These are phyloP conservation scores for Xanthoparmelia taractica DNA, from an alignment of 495 filamentous ascomycete genomes.

Conservation along the genomic window DNA sequence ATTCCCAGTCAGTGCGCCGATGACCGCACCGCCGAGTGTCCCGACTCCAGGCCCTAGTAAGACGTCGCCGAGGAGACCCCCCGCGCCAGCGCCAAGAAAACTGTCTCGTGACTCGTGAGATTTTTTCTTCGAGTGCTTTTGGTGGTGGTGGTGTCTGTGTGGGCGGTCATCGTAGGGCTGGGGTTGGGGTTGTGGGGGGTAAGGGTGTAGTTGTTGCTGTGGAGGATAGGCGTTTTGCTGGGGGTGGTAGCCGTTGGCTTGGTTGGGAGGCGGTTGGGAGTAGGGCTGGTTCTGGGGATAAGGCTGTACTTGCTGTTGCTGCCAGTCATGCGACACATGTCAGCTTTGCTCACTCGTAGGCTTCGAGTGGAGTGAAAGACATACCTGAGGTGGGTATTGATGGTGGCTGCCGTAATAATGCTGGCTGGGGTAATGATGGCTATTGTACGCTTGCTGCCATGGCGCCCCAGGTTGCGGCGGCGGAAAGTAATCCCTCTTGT, in stretches of 20 bases:
- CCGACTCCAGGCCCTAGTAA: conserved; percentile 25
- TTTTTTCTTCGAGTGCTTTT: conserved; percentile 1
- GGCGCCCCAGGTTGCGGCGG: conserved; percentile 12
- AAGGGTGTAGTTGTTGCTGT: conserved; percentile 5
- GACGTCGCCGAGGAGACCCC: conserved; percentile 23
- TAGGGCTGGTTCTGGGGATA: conserved; percentile 6
- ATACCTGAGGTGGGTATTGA: conserved; percentile 17
- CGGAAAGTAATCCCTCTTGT: conserved; percentile 8
- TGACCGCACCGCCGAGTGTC: conserved; percentile 22
- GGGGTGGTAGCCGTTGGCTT: conserved; percentile 10
- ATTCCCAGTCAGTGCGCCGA: conserved; percentile 25
- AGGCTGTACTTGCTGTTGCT: conserved; percentile 7
- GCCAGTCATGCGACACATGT: not conserved
- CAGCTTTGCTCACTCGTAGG: not conserved
- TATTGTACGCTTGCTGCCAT: conserved; percentile 21
- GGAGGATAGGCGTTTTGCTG: conserved; percentile 7
- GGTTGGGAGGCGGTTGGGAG: conserved; percentile 1
- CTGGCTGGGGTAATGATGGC: conserved; percentile 20
- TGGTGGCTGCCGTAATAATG: conserved; percentile 18
- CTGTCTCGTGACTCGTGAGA: conserved; percentile 14
- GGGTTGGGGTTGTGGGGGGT: conserved; percentile 5
- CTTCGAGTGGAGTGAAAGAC: not conserved
- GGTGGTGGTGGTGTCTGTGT: conserved; percentile 9
- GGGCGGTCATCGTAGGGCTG: not conserved
- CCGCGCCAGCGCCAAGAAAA: conserved; percentile 25